Base-by-base conservation (phyloP, 495 filamentous ascomycete species). In the Trichoderma erinaceum region DNA sequence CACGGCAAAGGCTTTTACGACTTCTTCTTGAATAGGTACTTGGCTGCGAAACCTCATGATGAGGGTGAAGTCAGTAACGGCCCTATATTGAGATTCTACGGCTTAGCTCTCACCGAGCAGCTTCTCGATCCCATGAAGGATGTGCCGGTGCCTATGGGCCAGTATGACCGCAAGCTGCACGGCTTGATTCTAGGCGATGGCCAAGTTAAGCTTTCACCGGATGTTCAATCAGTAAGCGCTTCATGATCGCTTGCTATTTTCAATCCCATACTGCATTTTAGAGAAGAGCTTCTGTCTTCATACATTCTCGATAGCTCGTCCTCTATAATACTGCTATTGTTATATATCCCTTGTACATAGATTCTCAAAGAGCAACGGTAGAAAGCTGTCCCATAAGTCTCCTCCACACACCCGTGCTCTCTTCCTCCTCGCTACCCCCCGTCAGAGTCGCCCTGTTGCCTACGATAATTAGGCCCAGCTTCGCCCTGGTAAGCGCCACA, bases 1-100 rank as follows among this genome's bases (percentile, higher is more conserved):
- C 96, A 99, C 81, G 95, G 95, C 66, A 97, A 91, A 81, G 95
- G 96, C 61, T 99, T 93, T 78, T 99, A 98, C 85, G 95, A 99
- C 78, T 88, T 86, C 79, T 99, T 96, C 77, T 78, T 99, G 75
- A 82, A 88, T 68, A 85, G 87, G 72, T 96, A 93, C 78, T 79
- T 79, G 48, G 75, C 79, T 70, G 78, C 78, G 72, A 71, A 74
- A 68, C 56, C 56, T 15, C 56, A 61, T 32, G 56, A 61, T 61
- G 56, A 61, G 3, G 44, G 44, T 16, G n/a, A 15, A 16, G 56
- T 11, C 1, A 25, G 75, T 67, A 76, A 75, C 68, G 81, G 79
- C 68, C 72, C 76, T 73, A 78, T 77, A 78, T 74, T 81, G 78
- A 78, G 82, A 75, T 76, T 93, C 89, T 96, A 81, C 78, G 95